Evolutionary conservation across 345 rosid genomes (phyloP).

Genomic region (Carallia brachiata): DNA sequence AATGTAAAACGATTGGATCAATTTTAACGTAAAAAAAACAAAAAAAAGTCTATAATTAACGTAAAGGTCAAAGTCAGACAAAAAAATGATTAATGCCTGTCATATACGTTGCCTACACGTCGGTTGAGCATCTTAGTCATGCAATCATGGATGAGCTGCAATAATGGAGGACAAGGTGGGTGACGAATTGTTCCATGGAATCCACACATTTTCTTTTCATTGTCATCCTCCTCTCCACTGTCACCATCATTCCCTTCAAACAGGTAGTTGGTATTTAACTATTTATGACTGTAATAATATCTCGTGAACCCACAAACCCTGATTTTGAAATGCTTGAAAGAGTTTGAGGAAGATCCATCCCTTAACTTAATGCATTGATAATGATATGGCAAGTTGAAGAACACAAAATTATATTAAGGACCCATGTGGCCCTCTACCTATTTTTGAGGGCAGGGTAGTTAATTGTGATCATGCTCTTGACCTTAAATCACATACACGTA

Average conservation of each 20-base stretch:
- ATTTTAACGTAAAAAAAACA: too few species aligned
- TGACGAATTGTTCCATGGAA: background rate
- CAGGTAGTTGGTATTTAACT: constrained; percentile 25
- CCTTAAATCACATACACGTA: background rate
- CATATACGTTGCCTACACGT: too few species aligned
- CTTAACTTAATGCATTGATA: too few species aligned
- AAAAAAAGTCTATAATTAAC: too few species aligned
- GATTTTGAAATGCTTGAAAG: background rate
- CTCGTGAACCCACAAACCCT: constrained; percentile 17
- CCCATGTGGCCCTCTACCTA: constrained; percentile 12
- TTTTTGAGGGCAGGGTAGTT: background rate
- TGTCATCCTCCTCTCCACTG: background rate
- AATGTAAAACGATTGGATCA: too few species aligned
- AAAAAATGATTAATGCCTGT: too few species aligned
- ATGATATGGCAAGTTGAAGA: too few species aligned
- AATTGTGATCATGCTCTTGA: background rate
- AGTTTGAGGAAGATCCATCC: too few species aligned
- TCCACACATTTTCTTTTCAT: background rate
- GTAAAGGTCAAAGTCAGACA: too few species aligned
- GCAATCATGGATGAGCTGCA: background rate
- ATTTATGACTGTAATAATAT: background rate
- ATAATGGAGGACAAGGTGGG: background rate
- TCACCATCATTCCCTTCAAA: constrained; percentile 22
- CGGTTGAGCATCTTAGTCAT: too few species aligned
- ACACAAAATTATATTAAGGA: background rate